phyloP scores from a whole-genome alignment of 345 rosid genomes.

The Gossypium turneri region DNA sequence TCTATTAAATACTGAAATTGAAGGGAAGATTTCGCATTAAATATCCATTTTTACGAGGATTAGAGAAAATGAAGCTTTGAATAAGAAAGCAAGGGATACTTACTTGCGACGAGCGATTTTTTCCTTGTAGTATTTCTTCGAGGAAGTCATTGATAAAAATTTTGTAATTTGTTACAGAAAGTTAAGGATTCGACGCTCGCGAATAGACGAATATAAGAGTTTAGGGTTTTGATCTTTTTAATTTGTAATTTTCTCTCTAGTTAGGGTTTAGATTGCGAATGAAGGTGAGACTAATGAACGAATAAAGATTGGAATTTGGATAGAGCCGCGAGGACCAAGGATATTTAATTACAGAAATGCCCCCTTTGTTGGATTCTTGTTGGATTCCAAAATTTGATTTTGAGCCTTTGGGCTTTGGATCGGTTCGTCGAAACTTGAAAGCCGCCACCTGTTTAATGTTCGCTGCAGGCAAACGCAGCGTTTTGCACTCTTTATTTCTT shows the following conservation, averaged over 20 bases:
- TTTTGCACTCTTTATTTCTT: not conserved
- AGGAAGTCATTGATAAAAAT: constrained; percentile 45
- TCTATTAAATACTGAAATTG: not conserved
- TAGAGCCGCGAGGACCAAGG: not conserved
- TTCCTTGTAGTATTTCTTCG: constrained; percentile 73
- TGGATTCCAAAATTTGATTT: not conserved
- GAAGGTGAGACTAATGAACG: not conserved
- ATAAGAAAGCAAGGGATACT: constrained; percentile 2
- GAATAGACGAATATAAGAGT: not conserved
- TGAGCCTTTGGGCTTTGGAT: not conserved
- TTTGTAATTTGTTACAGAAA: not conserved
- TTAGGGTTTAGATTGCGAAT: constrained; percentile 25
- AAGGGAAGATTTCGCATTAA: not conserved
- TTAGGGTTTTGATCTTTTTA: not conserved
- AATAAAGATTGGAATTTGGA: not conserved
- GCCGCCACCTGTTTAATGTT: not conserved
- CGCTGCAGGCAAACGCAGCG: not conserved
- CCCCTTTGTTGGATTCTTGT: not conserved
- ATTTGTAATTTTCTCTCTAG: not conserved
- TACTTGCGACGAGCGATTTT: constrained; percentile 83
- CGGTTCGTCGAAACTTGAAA: not conserved
- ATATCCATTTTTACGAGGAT: not conserved
- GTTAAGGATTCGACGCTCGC: not conserved
- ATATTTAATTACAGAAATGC: constrained; percentile 9
- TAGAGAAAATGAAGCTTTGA: not conserved